These are phyloP conservation scores for Angophora floribunda DNA, from an alignment of 345 rosid species.

Conservation along the genomic window DNA sequence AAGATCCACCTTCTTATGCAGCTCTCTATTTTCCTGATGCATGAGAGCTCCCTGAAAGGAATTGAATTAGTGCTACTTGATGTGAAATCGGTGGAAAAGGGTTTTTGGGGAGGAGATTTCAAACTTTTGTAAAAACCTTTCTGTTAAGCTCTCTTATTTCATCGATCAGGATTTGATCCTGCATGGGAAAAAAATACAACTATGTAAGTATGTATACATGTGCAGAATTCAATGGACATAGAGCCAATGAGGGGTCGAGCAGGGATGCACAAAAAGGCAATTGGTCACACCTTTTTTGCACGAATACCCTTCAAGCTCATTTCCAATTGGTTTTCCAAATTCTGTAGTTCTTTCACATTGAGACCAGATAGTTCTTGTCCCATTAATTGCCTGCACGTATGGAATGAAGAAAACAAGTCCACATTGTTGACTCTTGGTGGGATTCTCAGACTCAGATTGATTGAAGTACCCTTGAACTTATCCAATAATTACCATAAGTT, in stretches of 20 bases:
- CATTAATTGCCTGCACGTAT: constrained; percentile 50
- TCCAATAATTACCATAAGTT: not conserved
- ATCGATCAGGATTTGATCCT: constrained; percentile 49
- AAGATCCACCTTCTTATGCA: constrained; percentile 37
- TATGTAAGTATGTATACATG: not conserved
- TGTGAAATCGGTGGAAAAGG: not conserved
- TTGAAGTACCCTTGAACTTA: not conserved
- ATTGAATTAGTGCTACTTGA: not conserved
- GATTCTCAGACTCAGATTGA: not conserved
- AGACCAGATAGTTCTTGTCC: constrained; percentile 80
- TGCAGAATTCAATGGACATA: not conserved
- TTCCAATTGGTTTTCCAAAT: constrained; percentile 64
- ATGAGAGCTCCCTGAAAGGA: constrained; percentile 37
- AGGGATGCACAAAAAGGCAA: not conserved
- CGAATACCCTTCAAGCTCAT: constrained; percentile 57
- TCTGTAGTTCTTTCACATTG: constrained; percentile 43
- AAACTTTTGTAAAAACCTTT: constrained; percentile 29
- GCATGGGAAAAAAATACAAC: not conserved
- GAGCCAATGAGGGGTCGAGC: not conserved
- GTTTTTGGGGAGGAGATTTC: not conserved
- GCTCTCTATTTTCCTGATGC: constrained; percentile 50
- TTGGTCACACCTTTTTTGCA: constrained; percentile 39
- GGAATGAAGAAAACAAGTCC: not conserved
- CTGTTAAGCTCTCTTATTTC: constrained; percentile 51
- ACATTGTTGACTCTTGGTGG: not conserved